phyloP scores from a whole-genome alignment of 108 stramenopile genomes.

The Skeletonema costatum region DNA sequence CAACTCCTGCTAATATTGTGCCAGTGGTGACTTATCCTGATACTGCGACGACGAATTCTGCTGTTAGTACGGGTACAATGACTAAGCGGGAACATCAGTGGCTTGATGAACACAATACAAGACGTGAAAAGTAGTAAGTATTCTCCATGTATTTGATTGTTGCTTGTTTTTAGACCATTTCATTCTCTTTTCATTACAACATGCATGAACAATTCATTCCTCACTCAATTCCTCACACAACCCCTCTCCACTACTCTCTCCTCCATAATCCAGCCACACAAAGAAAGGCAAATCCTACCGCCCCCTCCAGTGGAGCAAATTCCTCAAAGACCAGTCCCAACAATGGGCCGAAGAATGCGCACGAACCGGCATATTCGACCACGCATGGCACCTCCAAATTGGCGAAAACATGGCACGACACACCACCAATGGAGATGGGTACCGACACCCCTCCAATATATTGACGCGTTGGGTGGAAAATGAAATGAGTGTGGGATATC shows the following conservation, averaged over 20 bases:
- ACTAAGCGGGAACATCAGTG: background rate
- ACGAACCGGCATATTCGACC: background rate
- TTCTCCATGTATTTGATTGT: background rate
- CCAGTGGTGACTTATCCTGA: no score
- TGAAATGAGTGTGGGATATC: background rate
- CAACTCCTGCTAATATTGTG: no score
- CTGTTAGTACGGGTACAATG: background rate
- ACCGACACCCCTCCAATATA: background rate
- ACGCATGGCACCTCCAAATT: background rate
- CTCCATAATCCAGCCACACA: background rate
- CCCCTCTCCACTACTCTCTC: no score
- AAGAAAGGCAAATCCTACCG: background rate
- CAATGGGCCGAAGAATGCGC: background rate
- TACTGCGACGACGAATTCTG: background rate
- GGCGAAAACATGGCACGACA: slow-evolving; percentile 11
- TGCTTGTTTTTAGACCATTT: no score
- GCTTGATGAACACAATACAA: background rate
- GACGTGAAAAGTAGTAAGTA: background rate
- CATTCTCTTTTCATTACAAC: no score
- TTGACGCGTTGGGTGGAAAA: slow-evolving; percentile 5
- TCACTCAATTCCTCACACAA: no score
- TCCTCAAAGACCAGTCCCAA: background rate
- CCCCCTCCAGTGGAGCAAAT: background rate
- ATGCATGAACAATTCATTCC: no score
- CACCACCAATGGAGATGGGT: background rate